These are phyloP conservation scores for Sophora flavescens DNA, from an alignment of 306 rosid genomes.

Conservation along the genomic window DNA sequence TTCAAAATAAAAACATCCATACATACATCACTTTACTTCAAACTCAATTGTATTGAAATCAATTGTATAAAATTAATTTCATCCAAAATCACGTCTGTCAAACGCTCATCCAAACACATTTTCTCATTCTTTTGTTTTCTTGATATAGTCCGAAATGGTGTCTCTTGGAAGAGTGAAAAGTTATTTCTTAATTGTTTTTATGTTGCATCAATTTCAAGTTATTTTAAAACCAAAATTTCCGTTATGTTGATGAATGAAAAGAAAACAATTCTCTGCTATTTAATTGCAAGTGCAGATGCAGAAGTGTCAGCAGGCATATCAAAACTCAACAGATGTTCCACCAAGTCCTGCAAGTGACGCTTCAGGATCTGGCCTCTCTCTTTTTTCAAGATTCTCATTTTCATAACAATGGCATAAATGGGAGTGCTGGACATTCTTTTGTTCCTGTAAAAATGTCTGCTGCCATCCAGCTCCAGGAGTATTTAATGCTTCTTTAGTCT, in stretches of 20 bases:
- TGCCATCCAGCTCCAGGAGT: conserved; percentile 50
- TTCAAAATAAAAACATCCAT: too few species aligned
- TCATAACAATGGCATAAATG: conserved; percentile 54
- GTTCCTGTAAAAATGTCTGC: conserved; percentile 43
- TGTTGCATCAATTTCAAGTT: conserved; percentile 10
- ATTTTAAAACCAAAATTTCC: conserved; percentile 31
- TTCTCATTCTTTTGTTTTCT: background rate
- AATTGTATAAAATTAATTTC: too few species aligned
- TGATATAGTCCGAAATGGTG: conserved; percentile 16
- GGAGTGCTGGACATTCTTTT: conserved; percentile 38
- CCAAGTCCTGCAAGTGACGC: conserved; percentile 73
- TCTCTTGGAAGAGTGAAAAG: conserved; percentile 26
- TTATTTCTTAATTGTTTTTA: conserved; percentile 11
- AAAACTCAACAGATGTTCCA: conserved; percentile 66
- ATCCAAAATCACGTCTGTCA: too few species aligned
- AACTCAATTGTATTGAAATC: too few species aligned
- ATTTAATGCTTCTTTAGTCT: conserved; percentile 23
- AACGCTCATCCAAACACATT: too few species aligned
- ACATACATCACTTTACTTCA: too few species aligned
- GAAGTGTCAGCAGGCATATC: conserved; percentile 94
- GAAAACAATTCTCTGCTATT: conserved; percentile 44
- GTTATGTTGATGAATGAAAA: conserved; percentile 38
- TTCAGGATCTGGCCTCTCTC: conserved; percentile 72
- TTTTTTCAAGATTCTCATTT: conserved; percentile 93
- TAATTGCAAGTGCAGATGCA: conserved; percentile 68